A percentile compares a stretch with the other conserved stretches of the same genome.
Conservation (phyloP, 2,329 filamentous ascomycete genomes). For the Fonsecaea multimorphosa region DNA sequence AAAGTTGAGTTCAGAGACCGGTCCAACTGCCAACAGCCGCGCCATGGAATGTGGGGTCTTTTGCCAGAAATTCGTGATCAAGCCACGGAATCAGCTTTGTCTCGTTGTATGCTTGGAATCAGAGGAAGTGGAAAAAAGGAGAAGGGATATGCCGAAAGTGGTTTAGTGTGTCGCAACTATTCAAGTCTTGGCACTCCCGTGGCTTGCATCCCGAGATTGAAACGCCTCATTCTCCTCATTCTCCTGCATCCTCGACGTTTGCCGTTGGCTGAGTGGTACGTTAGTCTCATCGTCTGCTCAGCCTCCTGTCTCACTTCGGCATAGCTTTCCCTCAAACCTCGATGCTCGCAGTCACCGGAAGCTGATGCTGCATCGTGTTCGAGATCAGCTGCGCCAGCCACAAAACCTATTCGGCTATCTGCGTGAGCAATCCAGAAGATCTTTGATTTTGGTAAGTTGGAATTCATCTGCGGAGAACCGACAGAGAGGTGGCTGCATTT, state of each 20-base stretch:
- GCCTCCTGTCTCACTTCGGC: conserved; percentile 12
- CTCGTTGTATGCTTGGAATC: conserved; percentile 1
- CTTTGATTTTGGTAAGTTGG: neutral
- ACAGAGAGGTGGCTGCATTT: neutral
- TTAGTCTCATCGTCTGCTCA: neutral
- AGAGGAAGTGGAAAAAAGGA: conserved; percentile 21
- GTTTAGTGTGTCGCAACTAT: conserved; percentile 12
- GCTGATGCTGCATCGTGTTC: neutral
- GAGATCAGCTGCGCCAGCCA: neutral
- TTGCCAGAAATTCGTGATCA: conserved; percentile 5
- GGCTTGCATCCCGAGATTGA: conserved; percentile 21
- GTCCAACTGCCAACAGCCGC: neutral
- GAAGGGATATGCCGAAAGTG: conserved; percentile 7
- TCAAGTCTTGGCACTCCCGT: conserved; percentile 14
- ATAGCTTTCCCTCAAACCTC: neutral
- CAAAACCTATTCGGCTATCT: neutral
- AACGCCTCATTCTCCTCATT: too few relatives aligned
- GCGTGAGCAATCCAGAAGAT: neutral
- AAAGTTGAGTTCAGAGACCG: neutral
- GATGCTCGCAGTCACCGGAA: neutral
- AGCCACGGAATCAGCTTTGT: conserved; percentile 12
- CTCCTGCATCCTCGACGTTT: neutral
- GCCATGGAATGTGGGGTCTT: neutral
- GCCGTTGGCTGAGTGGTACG: neutral
- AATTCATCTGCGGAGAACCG: neutral